Conservation (phyloP, 164 flowering plant genomes). For the Echeveria elegans region DNA sequence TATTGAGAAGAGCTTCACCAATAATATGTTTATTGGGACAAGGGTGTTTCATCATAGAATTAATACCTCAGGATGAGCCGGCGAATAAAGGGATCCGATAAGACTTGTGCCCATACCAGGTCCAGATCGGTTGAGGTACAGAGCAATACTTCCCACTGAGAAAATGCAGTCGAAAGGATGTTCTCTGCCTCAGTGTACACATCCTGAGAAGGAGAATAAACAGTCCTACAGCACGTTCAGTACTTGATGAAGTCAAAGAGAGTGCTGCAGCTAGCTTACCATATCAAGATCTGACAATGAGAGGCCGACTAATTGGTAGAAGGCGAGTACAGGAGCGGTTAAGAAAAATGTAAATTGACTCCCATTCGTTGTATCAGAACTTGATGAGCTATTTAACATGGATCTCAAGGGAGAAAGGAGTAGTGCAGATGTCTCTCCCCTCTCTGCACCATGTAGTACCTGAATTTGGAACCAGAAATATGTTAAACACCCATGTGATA, state of each 20-base stretch:
- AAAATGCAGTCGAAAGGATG: constrained; percentile 54
- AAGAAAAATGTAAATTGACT: constrained; percentile 92
- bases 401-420: constrained; percentile 75
- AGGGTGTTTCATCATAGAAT: not conserved
- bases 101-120: constrained; percentile 87
- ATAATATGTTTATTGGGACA: not conserved
- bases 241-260: not conserved
- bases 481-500: constrained; percentile 15
- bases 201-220: constrained; percentile 34
- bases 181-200: constrained; percentile 46
- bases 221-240: not conserved
- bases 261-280: constrained; percentile 31
- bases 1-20: not conserved
- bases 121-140: constrained; percentile 58
- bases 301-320: constrained; percentile 68
- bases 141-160: constrained; percentile 78
- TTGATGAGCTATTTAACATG: constrained; percentile 30
- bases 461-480: constrained; percentile 22
- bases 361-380: constrained; percentile 41
- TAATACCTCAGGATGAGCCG: constrained; percentile 75
- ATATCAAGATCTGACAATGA: constrained; percentile 28
- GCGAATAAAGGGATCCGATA: constrained; percentile 83
- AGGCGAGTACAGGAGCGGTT: constrained; percentile 83
- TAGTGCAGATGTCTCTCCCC: constrained; percentile 78
- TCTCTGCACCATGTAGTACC: constrained; percentile 88